A percentile compares a stretch with the other conserved stretches of the same genome.
phyloP scores from a whole-genome alignment of 2,329 filamentous ascomycete species.

The Xylariaceae sp. region DNA sequence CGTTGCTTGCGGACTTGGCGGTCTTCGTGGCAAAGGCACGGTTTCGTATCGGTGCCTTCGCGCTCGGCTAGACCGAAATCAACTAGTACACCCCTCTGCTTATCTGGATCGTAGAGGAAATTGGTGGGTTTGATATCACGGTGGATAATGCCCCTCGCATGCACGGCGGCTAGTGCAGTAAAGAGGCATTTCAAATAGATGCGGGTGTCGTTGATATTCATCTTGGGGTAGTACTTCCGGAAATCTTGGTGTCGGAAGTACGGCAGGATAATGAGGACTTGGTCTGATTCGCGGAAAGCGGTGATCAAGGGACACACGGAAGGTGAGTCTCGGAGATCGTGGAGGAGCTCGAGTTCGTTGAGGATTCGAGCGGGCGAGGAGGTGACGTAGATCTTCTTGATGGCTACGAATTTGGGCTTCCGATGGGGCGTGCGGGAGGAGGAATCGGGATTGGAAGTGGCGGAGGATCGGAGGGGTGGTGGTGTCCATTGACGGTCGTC shows the following conservation, averaged over 20 bases:
- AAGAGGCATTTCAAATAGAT: constrained; percentile 88
- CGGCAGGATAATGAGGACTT: constrained; percentile 89
- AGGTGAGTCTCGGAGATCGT: constrained; percentile 75
- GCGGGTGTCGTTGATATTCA: constrained; percentile 79
- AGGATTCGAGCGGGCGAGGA: constrained; percentile 89
- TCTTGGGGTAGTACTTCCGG: constrained; percentile 85
- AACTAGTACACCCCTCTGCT: constrained; percentile 83
- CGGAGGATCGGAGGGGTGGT: constrained; percentile 57
- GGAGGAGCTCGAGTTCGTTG: constrained; percentile 90
- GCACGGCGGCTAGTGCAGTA: constrained; percentile 75
- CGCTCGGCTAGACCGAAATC: constrained; percentile 96
- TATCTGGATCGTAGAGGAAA: constrained; percentile 82
- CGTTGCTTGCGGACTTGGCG: constrained; percentile 56
- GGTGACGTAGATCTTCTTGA: constrained; percentile 99
- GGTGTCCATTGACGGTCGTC: constrained; percentile 60
- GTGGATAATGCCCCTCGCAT: constrained; percentile 80
- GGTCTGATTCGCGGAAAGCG: constrained; percentile 89
- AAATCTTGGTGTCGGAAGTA: constrained; percentile 97
- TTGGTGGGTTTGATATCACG: constrained; percentile 97
- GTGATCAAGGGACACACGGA: constrained; percentile 95
- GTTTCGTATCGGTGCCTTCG: constrained; percentile 69
- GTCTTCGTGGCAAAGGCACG: constrained; percentile 73
- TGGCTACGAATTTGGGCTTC: constrained; percentile 76
- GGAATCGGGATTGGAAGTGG: constrained; percentile 37
- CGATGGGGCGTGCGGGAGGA: constrained; percentile 36